These are phyloP conservation scores for Effrenium voratum DNA, from an alignment of 73 alveolate genomes.

Conservation along the genomic window DNA sequence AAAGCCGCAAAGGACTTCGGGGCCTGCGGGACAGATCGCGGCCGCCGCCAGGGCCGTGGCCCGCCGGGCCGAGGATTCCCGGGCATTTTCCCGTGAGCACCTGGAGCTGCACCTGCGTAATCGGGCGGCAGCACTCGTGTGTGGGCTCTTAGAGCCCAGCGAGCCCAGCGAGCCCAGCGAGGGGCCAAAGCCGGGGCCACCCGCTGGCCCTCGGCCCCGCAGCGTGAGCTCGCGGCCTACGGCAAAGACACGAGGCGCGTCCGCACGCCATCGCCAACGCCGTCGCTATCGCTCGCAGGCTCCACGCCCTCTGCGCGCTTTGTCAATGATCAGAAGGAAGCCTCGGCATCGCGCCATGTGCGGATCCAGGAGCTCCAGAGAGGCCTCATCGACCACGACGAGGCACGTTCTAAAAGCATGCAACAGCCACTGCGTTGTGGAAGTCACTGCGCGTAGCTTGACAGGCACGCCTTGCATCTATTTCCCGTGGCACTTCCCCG, in stretches of 20 bases:
- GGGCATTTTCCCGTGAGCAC: not conserved
- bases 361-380: slow-evolving; percentile 53
- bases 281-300: too few relatives aligned
- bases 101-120: slow-evolving; percentile 27
- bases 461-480: slow-evolving; percentile 3
- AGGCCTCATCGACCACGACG: slow-evolving; percentile 39
- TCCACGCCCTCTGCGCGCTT: not conserved
- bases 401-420: not conserved
- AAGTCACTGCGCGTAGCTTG: not conserved
- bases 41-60: slow-evolving; percentile 14
- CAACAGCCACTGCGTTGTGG: not conserved
- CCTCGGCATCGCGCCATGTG: slow-evolving; percentile 19
- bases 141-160: too few relatives aligned
- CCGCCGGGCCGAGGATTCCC: slow-evolving; percentile 10
- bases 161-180: too few relatives aligned
- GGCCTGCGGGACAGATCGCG: not conserved
- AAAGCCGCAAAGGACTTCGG: not conserved
- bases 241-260: too few relatives aligned
- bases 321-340: slow-evolving; percentile 25
- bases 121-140: slow-evolving; percentile 23
- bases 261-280: too few relatives aligned
- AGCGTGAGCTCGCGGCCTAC: too few relatives aligned
- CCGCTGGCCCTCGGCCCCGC: too few relatives aligned
- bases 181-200: too few relatives aligned
- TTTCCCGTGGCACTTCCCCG: slow-evolving; percentile 38